Conservation (phyloP, 352 stramenopile genomes). For the Globisporangium nagaii region DNA sequence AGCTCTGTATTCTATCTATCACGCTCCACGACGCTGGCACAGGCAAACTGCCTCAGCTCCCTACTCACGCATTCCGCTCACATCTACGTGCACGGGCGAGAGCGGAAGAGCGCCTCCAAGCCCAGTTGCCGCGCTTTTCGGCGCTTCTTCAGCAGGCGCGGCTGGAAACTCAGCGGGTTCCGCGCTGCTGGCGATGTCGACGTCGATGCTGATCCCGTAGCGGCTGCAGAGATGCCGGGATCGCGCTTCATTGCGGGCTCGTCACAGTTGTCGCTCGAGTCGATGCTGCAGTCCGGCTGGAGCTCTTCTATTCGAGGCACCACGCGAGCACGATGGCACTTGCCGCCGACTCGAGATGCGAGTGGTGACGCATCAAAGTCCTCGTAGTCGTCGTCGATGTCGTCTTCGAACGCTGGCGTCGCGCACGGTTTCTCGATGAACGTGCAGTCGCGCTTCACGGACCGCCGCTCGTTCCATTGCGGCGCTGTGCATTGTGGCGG, state of each 20-base stretch:
- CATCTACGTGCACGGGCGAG: constrained; percentile 7
- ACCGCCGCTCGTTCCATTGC: constrained; percentile 14
- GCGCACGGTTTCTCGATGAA: constrained; percentile 9
- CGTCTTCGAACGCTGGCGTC: not conserved
- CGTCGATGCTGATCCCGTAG: not conserved
- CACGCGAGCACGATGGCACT: not conserved
- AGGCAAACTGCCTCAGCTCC: too few species aligned
- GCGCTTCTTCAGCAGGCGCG: constrained; percentile 12
- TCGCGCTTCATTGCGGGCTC: not conserved
- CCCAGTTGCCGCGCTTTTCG: constrained; percentile 11
- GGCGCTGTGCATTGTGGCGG: too few species aligned
- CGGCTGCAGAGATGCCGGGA: not conserved
- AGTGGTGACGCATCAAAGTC: not conserved
- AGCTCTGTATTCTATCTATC: too few species aligned
- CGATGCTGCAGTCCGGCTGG: constrained; percentile 4
- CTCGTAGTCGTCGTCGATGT: not conserved
- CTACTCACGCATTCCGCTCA: too few species aligned
- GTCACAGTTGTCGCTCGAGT: constrained; percentile 9
- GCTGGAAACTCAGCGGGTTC: constrained; percentile 6
- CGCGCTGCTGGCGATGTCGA: not conserved
- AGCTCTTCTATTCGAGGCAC: constrained; percentile 14
- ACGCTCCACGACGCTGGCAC: too few species aligned
- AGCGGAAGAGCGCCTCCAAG: constrained; percentile 8
- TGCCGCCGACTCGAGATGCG: not conserved
- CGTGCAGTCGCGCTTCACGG: constrained; percentile 17